Percentiles rank a stretch among this genome's conserved stretches.
phyloP scores from a whole-genome alignment of 331 rosid species.

The Pyracantha coccinea region DNA sequence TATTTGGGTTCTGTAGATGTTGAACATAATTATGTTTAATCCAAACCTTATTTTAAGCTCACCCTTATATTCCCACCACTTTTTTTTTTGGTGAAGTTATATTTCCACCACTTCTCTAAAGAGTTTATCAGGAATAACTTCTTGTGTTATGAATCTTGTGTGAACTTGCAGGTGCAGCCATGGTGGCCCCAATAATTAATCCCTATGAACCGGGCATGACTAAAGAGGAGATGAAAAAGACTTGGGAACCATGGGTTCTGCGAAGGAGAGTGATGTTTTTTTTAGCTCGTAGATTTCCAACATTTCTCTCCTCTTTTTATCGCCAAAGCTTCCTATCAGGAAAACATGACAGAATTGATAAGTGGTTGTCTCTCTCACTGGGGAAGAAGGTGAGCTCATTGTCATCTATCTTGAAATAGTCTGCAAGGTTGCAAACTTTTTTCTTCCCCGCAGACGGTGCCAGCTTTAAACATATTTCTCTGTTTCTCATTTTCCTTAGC shows the following conservation, averaged over 20 bases:
- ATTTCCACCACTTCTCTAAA: not conserved
- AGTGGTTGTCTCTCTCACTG: constrained; percentile 46
- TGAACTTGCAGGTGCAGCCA: constrained; percentile 66
- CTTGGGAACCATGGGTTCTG: constrained; percentile 79
- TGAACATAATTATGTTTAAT: not conserved
- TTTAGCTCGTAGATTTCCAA: constrained; percentile 75
- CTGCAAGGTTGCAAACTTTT: not conserved
- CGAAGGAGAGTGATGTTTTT: constrained; percentile 58
- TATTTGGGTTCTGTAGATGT: not conserved
- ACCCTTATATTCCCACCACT: not conserved
- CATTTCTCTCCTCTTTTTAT: constrained; percentile 58
- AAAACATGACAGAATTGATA: constrained; percentile 62
- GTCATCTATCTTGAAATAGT: not conserved
- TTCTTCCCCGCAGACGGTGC: not conserved
- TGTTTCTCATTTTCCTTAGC: not conserved
- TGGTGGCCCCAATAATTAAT: constrained; percentile 78
- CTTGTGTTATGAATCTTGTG: constrained; percentile 10
- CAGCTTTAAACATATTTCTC: not conserved
- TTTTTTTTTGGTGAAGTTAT: no score
- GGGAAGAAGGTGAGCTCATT: constrained; percentile 64
- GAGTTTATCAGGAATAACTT: not conserved
- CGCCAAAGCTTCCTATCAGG: constrained; percentile 66
- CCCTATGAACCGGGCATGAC: constrained; percentile 72
- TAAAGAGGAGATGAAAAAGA: constrained; percentile 65
- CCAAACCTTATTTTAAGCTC: not conserved